These are phyloP conservation scores for Trypanosoma congolense DNA, from an alignment of 208 protist genomes.

Conservation along the genomic window DNA sequence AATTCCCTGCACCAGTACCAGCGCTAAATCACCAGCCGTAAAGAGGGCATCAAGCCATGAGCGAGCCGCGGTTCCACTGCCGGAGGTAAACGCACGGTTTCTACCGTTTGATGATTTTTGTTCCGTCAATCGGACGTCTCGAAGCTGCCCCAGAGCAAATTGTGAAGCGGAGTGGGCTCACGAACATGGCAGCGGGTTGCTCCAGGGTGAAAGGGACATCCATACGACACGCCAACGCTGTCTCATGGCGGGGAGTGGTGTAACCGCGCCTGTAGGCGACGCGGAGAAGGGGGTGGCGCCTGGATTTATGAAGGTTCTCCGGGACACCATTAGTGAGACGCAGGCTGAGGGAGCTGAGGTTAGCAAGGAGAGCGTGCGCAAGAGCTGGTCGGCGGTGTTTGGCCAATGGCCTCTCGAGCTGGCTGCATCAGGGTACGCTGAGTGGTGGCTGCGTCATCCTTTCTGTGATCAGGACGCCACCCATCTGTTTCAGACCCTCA, in stretches of 20 bases:
- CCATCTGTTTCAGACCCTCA: constrained; percentile 7
- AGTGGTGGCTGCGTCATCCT: constrained; percentile 54
- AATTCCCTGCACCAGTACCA: too few relatives aligned
- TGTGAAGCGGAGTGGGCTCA: not conserved
- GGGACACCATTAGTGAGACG: not conserved
- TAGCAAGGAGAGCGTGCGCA: constrained; percentile 3
- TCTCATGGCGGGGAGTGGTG: not conserved
- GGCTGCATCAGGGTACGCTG: constrained; percentile 31
- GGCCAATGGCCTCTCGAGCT: constrained; percentile 31
- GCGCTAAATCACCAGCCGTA: not conserved
- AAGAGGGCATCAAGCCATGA: not conserved
- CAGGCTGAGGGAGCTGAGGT: not conserved
- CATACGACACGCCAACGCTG: not conserved
- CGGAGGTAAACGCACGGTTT: constrained; percentile 4
- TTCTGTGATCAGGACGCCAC: constrained; percentile 5
- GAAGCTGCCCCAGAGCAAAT: not conserved
- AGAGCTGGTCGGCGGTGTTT: constrained; percentile 29
- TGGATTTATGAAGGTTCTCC: constrained; percentile 12
- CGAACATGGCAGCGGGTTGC: not conserved
- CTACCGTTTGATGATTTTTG: constrained; percentile 21
- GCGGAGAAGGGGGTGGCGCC: not conserved
- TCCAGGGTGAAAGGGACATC: not conserved
- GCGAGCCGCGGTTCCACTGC: not conserved
- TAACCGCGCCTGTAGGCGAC: not conserved
- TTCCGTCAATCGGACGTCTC: not conserved